Base-by-base conservation (phyloP, 768 basidiomycete genomes). In the Naganishia onofrii region DNA sequence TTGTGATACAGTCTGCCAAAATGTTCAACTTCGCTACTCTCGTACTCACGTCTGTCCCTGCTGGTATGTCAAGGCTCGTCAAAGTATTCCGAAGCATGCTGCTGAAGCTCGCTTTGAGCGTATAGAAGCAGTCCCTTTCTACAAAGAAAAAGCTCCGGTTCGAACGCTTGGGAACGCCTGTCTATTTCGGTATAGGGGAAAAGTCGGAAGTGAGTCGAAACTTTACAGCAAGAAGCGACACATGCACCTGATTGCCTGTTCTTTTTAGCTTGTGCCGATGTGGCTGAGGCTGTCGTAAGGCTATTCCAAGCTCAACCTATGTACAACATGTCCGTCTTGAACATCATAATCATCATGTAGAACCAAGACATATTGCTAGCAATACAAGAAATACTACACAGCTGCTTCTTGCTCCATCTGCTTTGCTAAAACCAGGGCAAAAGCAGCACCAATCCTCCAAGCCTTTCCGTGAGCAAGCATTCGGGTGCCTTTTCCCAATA, bases 361-460 rank as follows among this genome's bases (percentile, higher is more conserved):
- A 36, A 36, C 34, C 34, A 51, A 6, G 48, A 3, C 23, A 51
- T n/a, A 23, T 12, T n/a, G 12, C 48, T 51, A 26, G 46, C 48
- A 51, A n/a, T 51, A 51, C 21, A 51, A 51, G 23, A 23, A n/a
- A 51, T 51, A 51, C 54, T 58, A 58, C 15, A 4, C 57, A 7
- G 57, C 31, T 38, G 32, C 60, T n/a, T 63, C 60, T 36, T 63
- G 60, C 29, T 68, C 67, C 56, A 57, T 57, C 38, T 68, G 55
- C 31, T 68, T 68, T 36, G 52, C 55, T 23, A 68, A 52, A 3
- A 68, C 67, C 31, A 68, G 57, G 8, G 67, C 67, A 60, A 68
- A 68, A 17, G 67, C 67, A 12, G 67, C 55, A 15, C 67, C 67
- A 21, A 68, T 68, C 28, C 67, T 44, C 67, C 67, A 68, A 23